Evolutionary conservation across 2,329 filamentous ascomycete genomes (phyloP).

Genomic region (Thielaviopsis ethacetica): DNA sequence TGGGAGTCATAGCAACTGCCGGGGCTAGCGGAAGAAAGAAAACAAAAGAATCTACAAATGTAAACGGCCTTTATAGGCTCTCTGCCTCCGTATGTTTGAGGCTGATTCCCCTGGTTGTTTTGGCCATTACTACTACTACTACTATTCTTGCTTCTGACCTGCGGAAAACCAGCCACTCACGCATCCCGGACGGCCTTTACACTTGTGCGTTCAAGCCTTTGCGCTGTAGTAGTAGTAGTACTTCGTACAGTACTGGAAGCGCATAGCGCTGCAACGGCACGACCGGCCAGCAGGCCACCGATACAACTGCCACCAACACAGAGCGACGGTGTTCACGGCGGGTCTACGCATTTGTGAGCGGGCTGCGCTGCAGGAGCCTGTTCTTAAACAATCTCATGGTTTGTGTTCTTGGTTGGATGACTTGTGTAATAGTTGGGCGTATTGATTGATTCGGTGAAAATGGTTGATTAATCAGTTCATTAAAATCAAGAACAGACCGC

Average conservation of each 20-base stretch:
- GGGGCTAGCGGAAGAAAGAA: neutral
- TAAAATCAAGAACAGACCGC: too few species aligned
- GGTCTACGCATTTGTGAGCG: neutral
- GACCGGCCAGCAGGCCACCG: neutral
- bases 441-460: neutral
- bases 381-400: neutral
- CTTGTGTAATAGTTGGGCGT: neutral
- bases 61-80: neutral
- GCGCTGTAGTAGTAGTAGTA: too few species aligned
- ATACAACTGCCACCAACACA: neutral
- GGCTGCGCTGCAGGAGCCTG: neutral
- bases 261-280: neutral
- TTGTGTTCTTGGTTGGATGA: neutral
- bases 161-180: too few species aligned
- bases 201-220: too few species aligned
- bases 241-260: too few species aligned
- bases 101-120: neutral
- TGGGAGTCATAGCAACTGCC: too few species aligned
- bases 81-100: neutral
- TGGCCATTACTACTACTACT: neutral
- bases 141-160: too few species aligned
- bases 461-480: neutral
- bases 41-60: neutral
- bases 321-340: neutral
- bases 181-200: too few species aligned